Percentiles rank a stretch among this genome's conserved stretches.
Conservation (phyloP, 805 yeast species). For the Sugiyamaella lignohabitans region DNA sequence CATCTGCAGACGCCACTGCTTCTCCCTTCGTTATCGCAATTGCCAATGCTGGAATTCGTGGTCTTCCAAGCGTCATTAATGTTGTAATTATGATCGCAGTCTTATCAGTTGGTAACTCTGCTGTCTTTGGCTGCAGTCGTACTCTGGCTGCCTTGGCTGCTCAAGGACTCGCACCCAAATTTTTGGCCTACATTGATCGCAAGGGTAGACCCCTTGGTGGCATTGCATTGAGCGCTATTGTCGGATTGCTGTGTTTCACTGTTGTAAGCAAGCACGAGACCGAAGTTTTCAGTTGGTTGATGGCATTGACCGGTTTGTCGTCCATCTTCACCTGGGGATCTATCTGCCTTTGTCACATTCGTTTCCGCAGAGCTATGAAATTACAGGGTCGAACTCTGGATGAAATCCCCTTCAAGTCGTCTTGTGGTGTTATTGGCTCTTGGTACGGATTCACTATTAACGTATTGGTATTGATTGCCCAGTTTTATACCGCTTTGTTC, state of each 20-base stretch:
- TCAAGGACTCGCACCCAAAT: conserved; percentile 55
- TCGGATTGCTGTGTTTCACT: conserved; percentile 56
- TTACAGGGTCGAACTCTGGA: conserved; percentile 52
- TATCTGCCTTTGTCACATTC: conserved; percentile 56
- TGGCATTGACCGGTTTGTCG: conserved; percentile 65
- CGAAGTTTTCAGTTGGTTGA: conserved; percentile 58
- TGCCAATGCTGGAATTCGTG: conserved; percentile 56
- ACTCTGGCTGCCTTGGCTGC: conserved; percentile 62
- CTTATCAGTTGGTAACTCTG: conserved; percentile 66
- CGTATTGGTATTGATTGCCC: conserved; percentile 46
- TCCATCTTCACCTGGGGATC: conserved; percentile 72
- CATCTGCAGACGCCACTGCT: conserved; percentile 55
- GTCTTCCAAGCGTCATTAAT: conserved; percentile 63
- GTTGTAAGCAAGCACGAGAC: conserved; percentile 46
- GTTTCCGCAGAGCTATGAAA: conserved; percentile 54
- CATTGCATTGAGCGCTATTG: conserved; percentile 38
- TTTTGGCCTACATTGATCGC: conserved; percentile 64
- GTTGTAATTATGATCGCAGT: conserved; percentile 64
- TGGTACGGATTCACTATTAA: conserved; percentile 51
- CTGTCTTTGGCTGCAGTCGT: conserved; percentile 65
- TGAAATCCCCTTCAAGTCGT: conserved; percentile 59
- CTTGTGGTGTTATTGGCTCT: conserved; percentile 59
- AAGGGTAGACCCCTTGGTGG: conserved; percentile 75
- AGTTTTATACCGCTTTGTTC: conserved; percentile 71
- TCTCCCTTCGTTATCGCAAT: conserved; percentile 75